Evolutionary conservation across 2,329 filamentous ascomycete species (phyloP).

Genomic region (Penicillium sp.): DNA sequence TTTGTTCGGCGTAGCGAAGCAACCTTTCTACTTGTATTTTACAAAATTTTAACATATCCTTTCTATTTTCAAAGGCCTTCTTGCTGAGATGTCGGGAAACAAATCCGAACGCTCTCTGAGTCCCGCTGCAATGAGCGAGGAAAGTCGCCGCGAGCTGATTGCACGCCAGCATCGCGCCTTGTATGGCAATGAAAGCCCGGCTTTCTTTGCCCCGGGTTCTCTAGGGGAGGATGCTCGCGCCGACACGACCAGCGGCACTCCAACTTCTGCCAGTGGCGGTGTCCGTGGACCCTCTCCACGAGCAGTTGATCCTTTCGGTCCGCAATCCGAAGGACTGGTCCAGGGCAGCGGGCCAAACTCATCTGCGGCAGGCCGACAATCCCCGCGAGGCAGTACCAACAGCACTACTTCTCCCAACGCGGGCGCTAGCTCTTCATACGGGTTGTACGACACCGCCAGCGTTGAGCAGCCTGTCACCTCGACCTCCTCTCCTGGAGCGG

Average conservation of each 20-base stretch:
- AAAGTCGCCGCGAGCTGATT: slow-evolving; percentile 92
- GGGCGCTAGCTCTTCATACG: slow-evolving; percentile 46
- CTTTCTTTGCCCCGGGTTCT: slow-evolving; percentile 63
- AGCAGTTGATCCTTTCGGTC: slow-evolving; percentile 67
- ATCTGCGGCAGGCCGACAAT: slow-evolving; percentile 41
- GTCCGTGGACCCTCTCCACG: slow-evolving; percentile 73
- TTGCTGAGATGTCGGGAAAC: slow-evolving; percentile 65
- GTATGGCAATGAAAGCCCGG: slow-evolving; percentile 70
- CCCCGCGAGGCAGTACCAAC: slow-evolving; percentile 65
- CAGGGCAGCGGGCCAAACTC: slow-evolving; percentile 41
- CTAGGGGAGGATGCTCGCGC: slow-evolving; percentile 68
- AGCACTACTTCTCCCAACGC: slow-evolving; percentile 73
- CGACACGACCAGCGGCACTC: slow-evolving; percentile 60
- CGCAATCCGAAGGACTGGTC: slow-evolving; percentile 50
- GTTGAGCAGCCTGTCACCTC: slow-evolving; percentile 70
- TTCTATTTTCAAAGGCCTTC: slow-evolving; percentile 51
- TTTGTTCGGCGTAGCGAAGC: slow-evolving; percentile 33
- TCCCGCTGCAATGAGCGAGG: slow-evolving; percentile 84
- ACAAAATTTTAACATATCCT: slow-evolving; percentile 41
- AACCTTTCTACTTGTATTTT: slow-evolving; percentile 38
- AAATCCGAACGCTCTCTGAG: slow-evolving; percentile 86
- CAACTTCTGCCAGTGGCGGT: slow-evolving; percentile 59
- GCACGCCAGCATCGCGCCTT: slow-evolving; percentile 91
- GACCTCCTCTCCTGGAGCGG: slow-evolving; percentile 73
- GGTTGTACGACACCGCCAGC: slow-evolving; percentile 54